Conservation (phyloP, 495 filamentous ascomycete genomes). For the Astrocystis sublimbata region DNA sequence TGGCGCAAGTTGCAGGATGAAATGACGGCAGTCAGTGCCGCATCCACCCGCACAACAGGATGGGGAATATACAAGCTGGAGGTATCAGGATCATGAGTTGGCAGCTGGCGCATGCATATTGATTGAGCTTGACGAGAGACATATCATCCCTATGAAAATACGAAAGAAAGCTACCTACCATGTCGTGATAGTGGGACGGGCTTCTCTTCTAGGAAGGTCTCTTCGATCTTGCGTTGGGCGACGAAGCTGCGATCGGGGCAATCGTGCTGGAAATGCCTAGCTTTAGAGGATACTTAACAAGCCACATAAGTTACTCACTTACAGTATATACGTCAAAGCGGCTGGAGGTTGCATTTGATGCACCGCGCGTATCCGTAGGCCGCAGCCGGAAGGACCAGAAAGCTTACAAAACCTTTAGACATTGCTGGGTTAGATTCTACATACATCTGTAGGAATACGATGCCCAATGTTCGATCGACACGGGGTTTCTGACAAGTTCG, state of each 20-base stretch:
- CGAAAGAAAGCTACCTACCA: constrained; percentile 1
- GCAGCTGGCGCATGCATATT: not conserved
- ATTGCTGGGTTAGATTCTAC: not conserved
- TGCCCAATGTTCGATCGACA: not conserved
- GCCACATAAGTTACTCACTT: constrained; percentile 3
- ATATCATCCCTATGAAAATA: not conserved
- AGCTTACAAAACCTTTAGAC: not conserved
- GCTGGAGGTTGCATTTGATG: constrained; percentile 2
- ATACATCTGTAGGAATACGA: not conserved
- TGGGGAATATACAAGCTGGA: too few species aligned
- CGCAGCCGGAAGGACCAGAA: not conserved
- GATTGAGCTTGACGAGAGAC: not conserved
- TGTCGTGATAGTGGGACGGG: not conserved
- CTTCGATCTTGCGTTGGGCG: constrained; percentile 5
- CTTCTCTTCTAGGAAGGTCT: constrained; percentile 37
- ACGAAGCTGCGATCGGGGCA: not conserved
- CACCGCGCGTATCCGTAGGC: too few species aligned
- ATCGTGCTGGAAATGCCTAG: constrained; percentile 6
- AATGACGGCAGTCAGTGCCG: not conserved
- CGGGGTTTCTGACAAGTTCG: not conserved
- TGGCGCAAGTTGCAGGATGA: not conserved
- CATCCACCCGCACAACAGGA: not conserved
- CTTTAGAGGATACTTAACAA: too few species aligned
- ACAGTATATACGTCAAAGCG: not conserved
- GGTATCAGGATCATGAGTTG: not conserved